Evolutionary conservation across 371 early-diverging fungal species (phyloP).

Genomic region (Haplosporangium sp.): DNA sequence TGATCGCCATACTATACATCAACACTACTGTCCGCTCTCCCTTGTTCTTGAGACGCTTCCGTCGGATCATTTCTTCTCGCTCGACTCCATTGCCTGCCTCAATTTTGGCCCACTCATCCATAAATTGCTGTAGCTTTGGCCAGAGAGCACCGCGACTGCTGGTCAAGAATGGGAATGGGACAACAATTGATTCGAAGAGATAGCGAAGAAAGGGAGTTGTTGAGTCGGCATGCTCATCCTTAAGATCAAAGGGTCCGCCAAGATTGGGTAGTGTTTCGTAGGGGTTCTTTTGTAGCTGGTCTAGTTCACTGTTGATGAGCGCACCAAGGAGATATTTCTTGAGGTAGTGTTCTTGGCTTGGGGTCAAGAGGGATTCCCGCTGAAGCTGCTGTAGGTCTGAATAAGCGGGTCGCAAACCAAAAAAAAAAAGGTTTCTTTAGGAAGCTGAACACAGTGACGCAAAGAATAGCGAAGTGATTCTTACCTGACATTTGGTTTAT

Average conservation of each 20-base stretch:
- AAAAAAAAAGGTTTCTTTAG: no score
- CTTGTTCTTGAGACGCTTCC: slow-evolving; percentile 38
- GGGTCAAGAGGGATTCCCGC: slow-evolving; percentile 14
- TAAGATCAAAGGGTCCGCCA: slow-evolving; percentile 50
- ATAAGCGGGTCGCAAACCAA: background rate
- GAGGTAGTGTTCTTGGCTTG: slow-evolving; percentile 49
- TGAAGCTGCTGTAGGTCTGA: background rate
- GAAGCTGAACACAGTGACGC: no score
- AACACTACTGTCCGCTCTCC: slow-evolving; percentile 37
- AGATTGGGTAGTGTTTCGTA: slow-evolving; percentile 45
- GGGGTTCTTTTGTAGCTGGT: slow-evolving; percentile 36
- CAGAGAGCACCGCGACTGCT: slow-evolving; percentile 35
- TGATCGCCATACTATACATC: slow-evolving; percentile 50
- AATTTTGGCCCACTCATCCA: slow-evolving; percentile 50
- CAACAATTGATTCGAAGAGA: slow-evolving; percentile 50
- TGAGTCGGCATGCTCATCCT: slow-evolving; percentile 38
- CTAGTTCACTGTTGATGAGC: slow-evolving; percentile 44
- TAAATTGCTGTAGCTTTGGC: slow-evolving; percentile 42
- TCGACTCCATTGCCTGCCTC: slow-evolving; percentile 50
- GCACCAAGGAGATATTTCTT: slow-evolving; percentile 47
- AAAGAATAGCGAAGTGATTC: background rate
- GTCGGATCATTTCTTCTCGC: slow-evolving; percentile 43
- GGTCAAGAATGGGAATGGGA: slow-evolving; percentile 49
- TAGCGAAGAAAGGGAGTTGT: slow-evolving; percentile 50
- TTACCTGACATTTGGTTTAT: background rate